Evolutionary conservation across 2,329 filamentous ascomycete genomes (phyloP).

Genomic region (Pseudogymnoascus sp.): DNA sequence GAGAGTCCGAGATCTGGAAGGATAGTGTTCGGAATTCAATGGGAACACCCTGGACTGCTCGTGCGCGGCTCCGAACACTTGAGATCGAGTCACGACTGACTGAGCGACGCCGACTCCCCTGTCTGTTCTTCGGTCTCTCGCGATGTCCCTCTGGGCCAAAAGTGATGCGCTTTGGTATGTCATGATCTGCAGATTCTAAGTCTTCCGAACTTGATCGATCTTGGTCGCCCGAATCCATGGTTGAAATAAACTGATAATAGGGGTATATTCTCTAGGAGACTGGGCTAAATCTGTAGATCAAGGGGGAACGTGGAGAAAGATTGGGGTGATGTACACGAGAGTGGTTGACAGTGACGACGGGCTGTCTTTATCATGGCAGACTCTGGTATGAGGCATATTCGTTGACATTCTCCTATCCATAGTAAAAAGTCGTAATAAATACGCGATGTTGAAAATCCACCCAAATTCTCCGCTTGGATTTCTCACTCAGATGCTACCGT

Average conservation of each 20-base stretch:
- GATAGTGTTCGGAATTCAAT: conserved; percentile 35
- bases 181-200: background rate
- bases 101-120: conserved; percentile 7
- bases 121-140: background rate
- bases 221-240: background rate
- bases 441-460: background rate
- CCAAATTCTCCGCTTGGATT: background rate
- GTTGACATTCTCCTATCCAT: background rate
- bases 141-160: conserved; percentile 7
- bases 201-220: background rate
- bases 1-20: conserved; percentile 32
- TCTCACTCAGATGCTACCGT: background rate
- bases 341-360: background rate
- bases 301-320: background rate
- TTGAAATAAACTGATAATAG: background rate
- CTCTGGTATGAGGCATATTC: background rate
- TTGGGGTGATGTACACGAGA: background rate
- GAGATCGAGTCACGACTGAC: conserved; percentile 22
- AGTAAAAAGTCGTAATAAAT: background rate
- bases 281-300: background rate
- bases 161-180: background rate
- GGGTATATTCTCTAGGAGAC: background rate
- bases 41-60: conserved; percentile 28
- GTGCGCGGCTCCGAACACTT: conserved; percentile 13
- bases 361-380: background rate